Conservation (phyloP, 495 filamentous ascomycete genomes). For the Schizothecium vesticola region DNA sequence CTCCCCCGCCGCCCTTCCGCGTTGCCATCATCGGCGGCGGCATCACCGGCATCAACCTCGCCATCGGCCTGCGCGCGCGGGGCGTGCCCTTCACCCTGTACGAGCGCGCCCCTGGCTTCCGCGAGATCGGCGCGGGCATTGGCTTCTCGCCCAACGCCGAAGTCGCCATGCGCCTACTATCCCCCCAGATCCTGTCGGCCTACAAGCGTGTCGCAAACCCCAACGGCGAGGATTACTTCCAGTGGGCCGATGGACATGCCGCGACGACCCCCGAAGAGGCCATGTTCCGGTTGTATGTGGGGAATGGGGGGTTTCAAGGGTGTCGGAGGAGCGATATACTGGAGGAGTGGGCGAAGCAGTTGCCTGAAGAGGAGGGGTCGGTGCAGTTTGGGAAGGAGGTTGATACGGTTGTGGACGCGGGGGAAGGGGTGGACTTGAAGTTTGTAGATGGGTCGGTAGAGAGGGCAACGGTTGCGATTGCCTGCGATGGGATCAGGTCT, state of each 20-base stretch:
- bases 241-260: slow-evolving; percentile 36
- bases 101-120: slow-evolving; percentile 47
- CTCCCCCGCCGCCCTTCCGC: no score
- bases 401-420: slow-evolving; percentile 9
- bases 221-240: slow-evolving; percentile 38
- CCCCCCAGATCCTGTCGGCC: slow-evolving; percentile 27
- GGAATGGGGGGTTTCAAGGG: slow-evolving; percentile 38
- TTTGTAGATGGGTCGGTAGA: slow-evolving; percentile 34
- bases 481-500: slow-evolving; percentile 43
- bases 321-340: slow-evolving; percentile 38
- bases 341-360: slow-evolving; percentile 33
- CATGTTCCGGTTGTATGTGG: slow-evolving; percentile 31
- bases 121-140: slow-evolving; percentile 56
- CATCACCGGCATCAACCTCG: slow-evolving; percentile 54
- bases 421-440: slow-evolving; percentile 20
- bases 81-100: slow-evolving; percentile 47
- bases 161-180: slow-evolving; percentile 48
- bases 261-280: slow-evolving; percentile 29
- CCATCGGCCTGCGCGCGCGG: slow-evolving; percentile 50
- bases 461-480: slow-evolving; percentile 36
- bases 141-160: slow-evolving; percentile 57
- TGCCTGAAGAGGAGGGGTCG: slow-evolving; percentile 6
- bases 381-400: slow-evolving; percentile 34
- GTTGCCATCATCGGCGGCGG: slow-evolving; percentile 58
- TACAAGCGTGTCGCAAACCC: slow-evolving; percentile 35